phyloP scores from a whole-genome alignment of 208 protist species.

The Acanthamoeba healyi region DNA sequence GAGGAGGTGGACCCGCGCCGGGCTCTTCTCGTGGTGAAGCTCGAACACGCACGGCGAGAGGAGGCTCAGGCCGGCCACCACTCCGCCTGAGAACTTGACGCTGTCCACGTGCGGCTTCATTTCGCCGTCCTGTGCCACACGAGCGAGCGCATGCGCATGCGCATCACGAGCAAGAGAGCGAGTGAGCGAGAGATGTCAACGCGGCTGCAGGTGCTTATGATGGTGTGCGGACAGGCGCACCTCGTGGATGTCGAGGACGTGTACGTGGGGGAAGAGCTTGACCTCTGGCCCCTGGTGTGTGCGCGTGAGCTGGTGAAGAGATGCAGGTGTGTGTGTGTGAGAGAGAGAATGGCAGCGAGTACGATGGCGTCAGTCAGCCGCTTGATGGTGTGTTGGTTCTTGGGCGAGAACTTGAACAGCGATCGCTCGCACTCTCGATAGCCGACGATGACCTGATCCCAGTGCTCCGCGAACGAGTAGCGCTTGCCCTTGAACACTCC shows the following conservation, averaged over 20 bases:
- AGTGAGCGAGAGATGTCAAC: too few species aligned
- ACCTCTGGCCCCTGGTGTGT: not conserved
- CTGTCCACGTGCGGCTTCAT: slow-evolving; percentile 73
- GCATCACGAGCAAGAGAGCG: too few species aligned
- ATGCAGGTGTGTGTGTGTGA: too few species aligned
- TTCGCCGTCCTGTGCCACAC: not conserved
- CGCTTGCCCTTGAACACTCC: slow-evolving; percentile 63
- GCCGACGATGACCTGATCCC: slow-evolving; percentile 71
- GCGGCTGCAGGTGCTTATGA: too few species aligned
- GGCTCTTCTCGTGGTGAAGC: slow-evolving; percentile 65
- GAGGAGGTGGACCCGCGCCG: slow-evolving; percentile 10
- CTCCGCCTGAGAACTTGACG: slow-evolving; percentile 69
- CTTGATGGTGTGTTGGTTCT: slow-evolving; percentile 43
- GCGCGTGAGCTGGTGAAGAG: too few species aligned
- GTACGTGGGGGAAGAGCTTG: slow-evolving; percentile 64
- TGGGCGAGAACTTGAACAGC: slow-evolving; percentile 59
- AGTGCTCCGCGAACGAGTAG: slow-evolving; percentile 61
- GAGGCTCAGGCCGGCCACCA: slow-evolving; percentile 58
- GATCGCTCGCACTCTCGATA: slow-evolving; percentile 67
- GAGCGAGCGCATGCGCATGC: too few species aligned
- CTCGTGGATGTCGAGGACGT: slow-evolving; percentile 72
- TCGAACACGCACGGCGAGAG: slow-evolving; percentile 62
- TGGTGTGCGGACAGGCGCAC: not conserved
- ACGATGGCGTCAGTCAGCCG: slow-evolving; percentile 24
- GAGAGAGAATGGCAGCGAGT: not conserved